A percentile compares a stretch with the other conserved stretches of the same genome.
Evolutionary conservation across 768 basidiomycete genomes (phyloP).

Genomic region (Naganishia antarctica): DNA sequence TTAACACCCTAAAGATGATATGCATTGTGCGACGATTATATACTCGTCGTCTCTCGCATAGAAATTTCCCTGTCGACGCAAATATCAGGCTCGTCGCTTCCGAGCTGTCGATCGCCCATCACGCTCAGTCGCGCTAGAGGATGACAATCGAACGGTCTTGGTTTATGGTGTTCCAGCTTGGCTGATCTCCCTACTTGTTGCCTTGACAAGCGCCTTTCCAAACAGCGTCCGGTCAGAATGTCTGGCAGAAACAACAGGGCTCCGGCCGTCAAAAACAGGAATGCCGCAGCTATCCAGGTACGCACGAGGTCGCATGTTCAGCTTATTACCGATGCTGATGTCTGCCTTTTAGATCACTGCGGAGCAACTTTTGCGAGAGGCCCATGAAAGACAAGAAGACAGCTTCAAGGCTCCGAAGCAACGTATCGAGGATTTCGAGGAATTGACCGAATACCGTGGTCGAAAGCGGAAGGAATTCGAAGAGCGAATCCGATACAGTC

Average conservation of each 20-base stretch:
- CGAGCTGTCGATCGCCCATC: background rate
- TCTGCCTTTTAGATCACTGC: slow-evolving; percentile 77
- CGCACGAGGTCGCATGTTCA: too few relatives aligned
- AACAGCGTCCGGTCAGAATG: slow-evolving; percentile 22
- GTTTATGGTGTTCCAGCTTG: background rate
- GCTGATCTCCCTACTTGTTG: too few relatives aligned
- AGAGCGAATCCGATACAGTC: slow-evolving; percentile 59
- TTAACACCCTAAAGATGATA: too few relatives aligned
- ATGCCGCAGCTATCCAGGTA: slow-evolving; percentile 65
- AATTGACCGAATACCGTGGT: slow-evolving; percentile 69
- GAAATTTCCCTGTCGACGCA: background rate
- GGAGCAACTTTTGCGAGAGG: slow-evolving; percentile 95
- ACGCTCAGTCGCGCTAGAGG: background rate
- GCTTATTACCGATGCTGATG: slow-evolving; percentile 35
- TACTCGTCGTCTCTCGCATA: background rate
- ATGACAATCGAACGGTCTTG: background rate
- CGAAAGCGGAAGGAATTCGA: slow-evolving; percentile 85
- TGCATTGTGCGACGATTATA: background rate
- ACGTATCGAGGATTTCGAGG: slow-evolving; percentile 91
- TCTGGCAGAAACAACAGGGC: slow-evolving; percentile 40
- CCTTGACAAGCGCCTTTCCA: too few relatives aligned
- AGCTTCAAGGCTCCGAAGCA: slow-evolving; percentile 88
- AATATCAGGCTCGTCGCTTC: slow-evolving; percentile 1
- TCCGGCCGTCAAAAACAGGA: slow-evolving; percentile 81
- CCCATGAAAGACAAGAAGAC: slow-evolving; percentile 94